Evolutionary conservation across 345 rosid genomes (phyloP).

Genomic region (Brassica rapa): DNA sequence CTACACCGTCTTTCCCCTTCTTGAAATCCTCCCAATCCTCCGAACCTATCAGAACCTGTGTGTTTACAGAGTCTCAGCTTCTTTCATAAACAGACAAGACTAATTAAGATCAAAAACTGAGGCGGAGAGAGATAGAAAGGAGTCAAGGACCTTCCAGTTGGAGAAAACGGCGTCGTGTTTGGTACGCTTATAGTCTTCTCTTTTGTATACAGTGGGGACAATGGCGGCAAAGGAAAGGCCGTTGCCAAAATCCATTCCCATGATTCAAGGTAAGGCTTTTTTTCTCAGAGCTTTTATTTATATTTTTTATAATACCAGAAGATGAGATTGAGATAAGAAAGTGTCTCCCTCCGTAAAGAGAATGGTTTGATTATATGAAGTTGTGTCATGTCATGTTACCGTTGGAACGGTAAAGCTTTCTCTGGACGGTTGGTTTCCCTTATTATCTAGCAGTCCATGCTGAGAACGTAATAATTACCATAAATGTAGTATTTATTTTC

Average conservation of each 20-base stretch:
- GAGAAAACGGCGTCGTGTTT: constrained; percentile 74
- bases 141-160: constrained; percentile 65
- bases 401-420: constrained; percentile 34
- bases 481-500: no score
- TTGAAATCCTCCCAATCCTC: constrained; percentile 75
- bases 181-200: constrained; percentile 71
- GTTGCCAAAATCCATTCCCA: constrained; percentile 29
- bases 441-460: background rate
- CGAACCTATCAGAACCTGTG: constrained; percentile 70
- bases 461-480: background rate
- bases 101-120: background rate
- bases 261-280: background rate
- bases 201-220: constrained; percentile 43
- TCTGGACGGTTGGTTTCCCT: constrained; percentile 1
- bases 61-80: background rate
- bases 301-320: background rate
- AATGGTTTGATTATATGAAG: background rate
- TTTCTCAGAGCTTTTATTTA: background rate
- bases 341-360: background rate
- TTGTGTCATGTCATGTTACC: constrained; percentile 15
- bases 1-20: constrained; percentile 67
- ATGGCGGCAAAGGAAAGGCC: constrained; percentile 29
- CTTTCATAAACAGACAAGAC: background rate
- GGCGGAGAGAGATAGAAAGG: background rate
- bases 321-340: background rate